Base-by-base conservation (phyloP, 495 filamentous ascomycete species). In the Symbiotaphrina buchneri region DNA sequence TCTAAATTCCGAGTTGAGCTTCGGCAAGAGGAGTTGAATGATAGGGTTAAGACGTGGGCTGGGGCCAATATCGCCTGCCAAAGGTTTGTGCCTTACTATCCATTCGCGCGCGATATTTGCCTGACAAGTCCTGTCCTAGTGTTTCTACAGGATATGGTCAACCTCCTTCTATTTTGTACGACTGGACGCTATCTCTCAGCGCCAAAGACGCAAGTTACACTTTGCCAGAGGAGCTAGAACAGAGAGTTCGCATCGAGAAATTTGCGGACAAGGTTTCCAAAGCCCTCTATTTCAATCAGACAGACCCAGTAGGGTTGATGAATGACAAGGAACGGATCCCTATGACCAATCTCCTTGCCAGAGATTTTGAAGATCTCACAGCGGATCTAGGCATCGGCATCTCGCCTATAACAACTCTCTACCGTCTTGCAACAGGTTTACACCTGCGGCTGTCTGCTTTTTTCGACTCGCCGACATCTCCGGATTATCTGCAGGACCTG, bases 61-160 rank as follows among this genome's bases (percentile, higher is more conserved):
- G 71, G 80, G 7, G 85, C 79, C 45, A 93, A 93, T 45, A 80
- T 87, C 43, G 81, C 91, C 27, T 72, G 81, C n/a, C 82, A 92
- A 48, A 58, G 62, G 66, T 70, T 32, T 27, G 10, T 18, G 19
- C 18, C 18, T 8, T 22, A 14, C 16, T 11, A 24, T 10, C 10
- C 15, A 3, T 27, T 8, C 3, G 18, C n/a, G 10, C 13, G 10
- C 7, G 10, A 17, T 17, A 13, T 25, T 27, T 17, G 10, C 26
- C 6, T 8, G 18, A 32, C 35, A n/a, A n/a, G n/a, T n/a, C n/a
- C n/a, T n/a, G n/a, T n/a, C n/a, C n/a, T 29, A 78, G 74, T 32
- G 72, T 90, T 34, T 76, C 80, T 6, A 93, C 83, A 5, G 83
- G 81, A 10, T 82, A 91, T 47, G 83, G 83, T 21, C 83, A 91